phyloP scores from a whole-genome alignment of 208 protist genomes.

The Leishmania turanica region DNA sequence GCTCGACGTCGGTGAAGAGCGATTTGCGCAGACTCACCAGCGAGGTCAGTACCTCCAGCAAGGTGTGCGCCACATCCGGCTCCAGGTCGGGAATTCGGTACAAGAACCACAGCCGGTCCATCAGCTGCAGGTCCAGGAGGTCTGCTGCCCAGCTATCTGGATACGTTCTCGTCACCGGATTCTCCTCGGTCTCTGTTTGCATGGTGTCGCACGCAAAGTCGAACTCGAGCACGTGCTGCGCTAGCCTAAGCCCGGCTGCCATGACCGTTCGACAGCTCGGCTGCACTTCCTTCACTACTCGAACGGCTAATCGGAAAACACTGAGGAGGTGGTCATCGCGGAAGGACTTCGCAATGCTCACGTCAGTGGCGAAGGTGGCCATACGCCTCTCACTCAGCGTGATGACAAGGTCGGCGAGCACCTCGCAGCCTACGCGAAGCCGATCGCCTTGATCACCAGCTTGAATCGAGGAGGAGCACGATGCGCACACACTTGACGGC shows the following conservation, averaged over 20 bases:
- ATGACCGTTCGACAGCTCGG: constrained; percentile 8
- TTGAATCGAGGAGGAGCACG: constrained; percentile 14
- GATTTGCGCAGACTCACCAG: constrained; percentile 25
- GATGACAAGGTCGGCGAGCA: constrained; percentile 29
- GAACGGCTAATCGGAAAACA: constrained; percentile 43
- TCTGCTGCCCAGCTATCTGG: constrained; percentile 13
- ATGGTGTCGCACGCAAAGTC: constrained; percentile 30
- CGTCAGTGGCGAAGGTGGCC: constrained; percentile 27
- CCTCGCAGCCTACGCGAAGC: constrained; percentile 34
- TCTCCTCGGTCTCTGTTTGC: constrained; percentile 13
- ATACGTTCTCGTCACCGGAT: constrained; percentile 22
- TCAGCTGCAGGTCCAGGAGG: constrained; percentile 22
- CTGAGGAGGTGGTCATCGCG: constrained; percentile 48
- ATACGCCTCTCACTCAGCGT: constrained; percentile 32
- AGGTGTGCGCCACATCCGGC: constrained; percentile 18
- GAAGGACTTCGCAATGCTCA: constrained; percentile 42
- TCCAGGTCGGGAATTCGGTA: constrained; percentile 27
- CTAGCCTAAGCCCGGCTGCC: constrained; percentile 15
- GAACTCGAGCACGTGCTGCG: constrained; percentile 32
- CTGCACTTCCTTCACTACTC: constrained; percentile 32
- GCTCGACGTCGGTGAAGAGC: constrained; percentile 20
- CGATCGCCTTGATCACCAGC: constrained; percentile 5
- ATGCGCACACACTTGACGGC: constrained; percentile 30
- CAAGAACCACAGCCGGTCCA: constrained; percentile 27
- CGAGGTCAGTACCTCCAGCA: constrained; percentile 26